Percentiles rank a stretch among this genome's conserved stretches.
These are phyloP conservation scores for Schizochytrium sp. DNA, from an alignment of 108 stramenopile species.

Conservation along the genomic window DNA sequence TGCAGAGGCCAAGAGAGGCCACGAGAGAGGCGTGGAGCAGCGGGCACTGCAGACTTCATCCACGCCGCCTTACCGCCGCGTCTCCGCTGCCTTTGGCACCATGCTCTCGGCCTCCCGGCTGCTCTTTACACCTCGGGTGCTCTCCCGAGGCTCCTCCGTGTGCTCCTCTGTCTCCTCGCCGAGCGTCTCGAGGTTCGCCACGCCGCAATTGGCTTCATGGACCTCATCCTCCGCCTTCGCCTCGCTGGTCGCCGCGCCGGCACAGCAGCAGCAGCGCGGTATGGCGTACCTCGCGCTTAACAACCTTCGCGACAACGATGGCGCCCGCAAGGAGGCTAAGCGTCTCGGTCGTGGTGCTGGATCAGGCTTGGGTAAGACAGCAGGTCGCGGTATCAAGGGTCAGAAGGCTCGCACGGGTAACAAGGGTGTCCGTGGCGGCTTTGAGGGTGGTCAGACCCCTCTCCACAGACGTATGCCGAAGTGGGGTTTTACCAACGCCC, in stretches of 20 bases:
- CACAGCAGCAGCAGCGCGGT: not conserved
- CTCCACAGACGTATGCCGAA: constrained; percentile 93
- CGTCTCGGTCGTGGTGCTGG: constrained; percentile 97
- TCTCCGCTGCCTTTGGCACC: no score
- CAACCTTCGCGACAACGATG: constrained; percentile 35
- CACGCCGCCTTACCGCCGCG: no score
- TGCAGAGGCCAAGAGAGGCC: no score
- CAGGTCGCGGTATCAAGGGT: constrained; percentile 95
- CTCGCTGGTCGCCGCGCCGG: not conserved
- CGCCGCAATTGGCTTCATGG: no score
- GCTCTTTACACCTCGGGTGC: no score
- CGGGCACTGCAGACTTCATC: no score
- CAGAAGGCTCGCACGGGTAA: constrained; percentile 89
- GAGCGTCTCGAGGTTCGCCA: no score
- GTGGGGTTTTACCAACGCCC: constrained; percentile 92
- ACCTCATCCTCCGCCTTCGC: no score
- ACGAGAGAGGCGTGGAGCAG: no score
- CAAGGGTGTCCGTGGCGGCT: constrained; percentile 74
- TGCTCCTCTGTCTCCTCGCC: no score
- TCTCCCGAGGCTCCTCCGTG: no score
- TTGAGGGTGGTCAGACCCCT: constrained; percentile 99
- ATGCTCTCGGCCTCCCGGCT: no score
- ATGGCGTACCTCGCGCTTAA: constrained; percentile 54
- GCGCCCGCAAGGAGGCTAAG: constrained; percentile 68
- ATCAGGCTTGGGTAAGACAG: constrained; percentile 93